Evolutionary conservation across 2,329 filamentous ascomycete genomes (phyloP), one percentile per base, ranked within the genome.

Genomic region (Lachnellula subtilissima): DNA sequence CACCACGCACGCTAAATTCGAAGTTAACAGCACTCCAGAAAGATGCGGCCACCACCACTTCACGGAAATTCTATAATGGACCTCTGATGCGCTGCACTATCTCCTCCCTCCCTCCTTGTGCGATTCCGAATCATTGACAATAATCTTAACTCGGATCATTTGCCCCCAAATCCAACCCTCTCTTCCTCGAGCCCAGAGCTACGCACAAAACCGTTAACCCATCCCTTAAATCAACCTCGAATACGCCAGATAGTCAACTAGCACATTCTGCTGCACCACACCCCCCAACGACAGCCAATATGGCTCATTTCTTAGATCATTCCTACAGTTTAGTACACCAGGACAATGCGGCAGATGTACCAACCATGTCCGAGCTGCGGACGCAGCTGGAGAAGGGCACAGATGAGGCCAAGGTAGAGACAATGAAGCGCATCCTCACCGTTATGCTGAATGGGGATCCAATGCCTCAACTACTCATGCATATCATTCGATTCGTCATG

Each of bases 401-500:
- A 60, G 92, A 96, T 74, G 91, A 96, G 75, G 86, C 83, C 70
- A 97, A 97, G 80, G 81, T 93, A 73, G 91, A 96, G 65, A 96
- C 91, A 58, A 95, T 95, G 91, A 95, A 94, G 85, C 88, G 86
- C 77, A 91, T 99, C 72, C 78, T 97, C 71, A 96, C 90, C 61
- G 85, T 97, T 71, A 97, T 99, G 94, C 84, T 99, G 70, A 97
- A 97, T 73, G 94, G 94, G 65, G 93, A 99, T 71, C 87, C 94
- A 42, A 94, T 99, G 87, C 88, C 92, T 25, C 87, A 91, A 65
- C 81, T 99, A 19, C 85, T 99, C 67, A 99, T 99, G 94, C 94
- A 97, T 78, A 99, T 99, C 70, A 99, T 99, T 74, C 91, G 94
- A 73, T 99, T 99, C 73, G 92, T 99, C 67, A 99, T 99, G 94